Percentiles rank a stretch among this genome's conserved stretches.
These are phyloP conservation scores for Lepiota venenata DNA, from an alignment of 768 basidiomycete genomes.

Conservation along the genomic window DNA sequence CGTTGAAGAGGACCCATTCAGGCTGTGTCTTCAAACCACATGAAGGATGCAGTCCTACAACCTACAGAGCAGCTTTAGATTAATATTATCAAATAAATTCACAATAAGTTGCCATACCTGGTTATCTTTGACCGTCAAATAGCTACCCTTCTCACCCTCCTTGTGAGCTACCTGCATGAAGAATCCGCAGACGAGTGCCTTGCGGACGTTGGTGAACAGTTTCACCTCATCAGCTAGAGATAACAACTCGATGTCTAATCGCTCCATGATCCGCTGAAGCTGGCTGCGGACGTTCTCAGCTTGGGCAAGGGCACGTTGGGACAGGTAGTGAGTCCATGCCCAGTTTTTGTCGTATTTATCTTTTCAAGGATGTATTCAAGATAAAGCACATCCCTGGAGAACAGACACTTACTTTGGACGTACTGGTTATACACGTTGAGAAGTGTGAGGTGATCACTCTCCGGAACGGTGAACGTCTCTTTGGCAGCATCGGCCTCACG, in stretches of 20 bases:
- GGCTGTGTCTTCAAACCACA: conserved; percentile 82
- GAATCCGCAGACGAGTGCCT: conserved; percentile 87
- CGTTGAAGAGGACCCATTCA: conserved; percentile 85
- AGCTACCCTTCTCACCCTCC: conserved; percentile 86
- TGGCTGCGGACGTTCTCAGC: conserved; percentile 94
- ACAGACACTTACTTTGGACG: conserved; percentile 57
- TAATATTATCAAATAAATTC: not conserved
- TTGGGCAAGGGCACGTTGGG: conserved; percentile 76
- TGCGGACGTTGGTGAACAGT: conserved; percentile 71
- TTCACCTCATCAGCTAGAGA: conserved; percentile 67
- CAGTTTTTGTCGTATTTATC: conserved; percentile 81
- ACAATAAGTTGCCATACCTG: conserved; percentile 47
- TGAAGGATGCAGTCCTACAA: conserved; percentile 76
- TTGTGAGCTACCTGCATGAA: conserved; percentile 99
- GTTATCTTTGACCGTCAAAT: conserved; percentile 93
- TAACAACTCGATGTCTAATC: conserved; percentile 75
- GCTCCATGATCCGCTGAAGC: conserved; percentile 88
- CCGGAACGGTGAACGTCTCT: conserved; percentile 82
- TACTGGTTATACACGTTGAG: conserved; percentile 97
- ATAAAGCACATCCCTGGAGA: not conserved
- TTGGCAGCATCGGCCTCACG: conserved; percentile 94
- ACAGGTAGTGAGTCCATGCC: conserved; percentile 90
- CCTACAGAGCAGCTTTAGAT: conserved; percentile 26
- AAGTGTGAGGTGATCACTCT: conserved; percentile 94
- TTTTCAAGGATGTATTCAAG: conserved; percentile 21